These are phyloP conservation scores for Cyanodermella asteris DNA, from an alignment of 2,329 filamentous ascomycete species.

Conservation along the genomic window DNA sequence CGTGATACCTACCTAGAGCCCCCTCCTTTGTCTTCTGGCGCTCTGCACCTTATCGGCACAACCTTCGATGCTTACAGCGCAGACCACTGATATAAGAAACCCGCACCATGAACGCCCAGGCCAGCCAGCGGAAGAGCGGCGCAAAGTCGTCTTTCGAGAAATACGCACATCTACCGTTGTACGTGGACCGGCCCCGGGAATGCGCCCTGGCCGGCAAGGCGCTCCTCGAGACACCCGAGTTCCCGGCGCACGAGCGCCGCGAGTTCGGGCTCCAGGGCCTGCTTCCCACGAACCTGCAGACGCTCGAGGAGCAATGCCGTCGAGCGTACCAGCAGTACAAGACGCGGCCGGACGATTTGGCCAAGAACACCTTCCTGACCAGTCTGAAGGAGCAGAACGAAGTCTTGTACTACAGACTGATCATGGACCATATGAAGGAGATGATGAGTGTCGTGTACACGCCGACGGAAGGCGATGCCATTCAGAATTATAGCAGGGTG, in stretches of 20 bases:
- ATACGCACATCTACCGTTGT: no score
- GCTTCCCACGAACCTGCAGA: constrained; percentile 50
- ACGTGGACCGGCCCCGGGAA: no score
- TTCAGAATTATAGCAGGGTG: constrained; percentile 58
- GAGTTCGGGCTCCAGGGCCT: constrained; percentile 51
- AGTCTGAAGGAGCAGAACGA: constrained; percentile 71
- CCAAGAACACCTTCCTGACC: constrained; percentile 75
- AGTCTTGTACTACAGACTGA: constrained; percentile 58
- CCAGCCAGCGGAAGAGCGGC: no score
- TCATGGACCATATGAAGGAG: constrained; percentile 58
- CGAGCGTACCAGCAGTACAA: constrained; percentile 66
- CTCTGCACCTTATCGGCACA: no score
- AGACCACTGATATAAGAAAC: no score
- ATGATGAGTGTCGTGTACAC: constrained; percentile 89
- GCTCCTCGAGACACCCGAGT: constrained; percentile 55
- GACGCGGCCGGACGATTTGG: constrained; percentile 38
- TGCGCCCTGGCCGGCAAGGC: no score
- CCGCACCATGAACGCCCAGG: no score
- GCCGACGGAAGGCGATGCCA: constrained; percentile 73
- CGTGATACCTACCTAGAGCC: no score
- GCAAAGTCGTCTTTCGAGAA: no score
- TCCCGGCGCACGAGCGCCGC: constrained; percentile 44
- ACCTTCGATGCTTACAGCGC: no score
- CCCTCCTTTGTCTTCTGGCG: no score
- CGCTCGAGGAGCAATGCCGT: constrained; percentile 51